A percentile compares a stretch with the other conserved stretches of the same genome.
Evolutionary conservation across 495 filamentous ascomycete genomes (phyloP).

Genomic region (Talaromyces proteolyticus): DNA sequence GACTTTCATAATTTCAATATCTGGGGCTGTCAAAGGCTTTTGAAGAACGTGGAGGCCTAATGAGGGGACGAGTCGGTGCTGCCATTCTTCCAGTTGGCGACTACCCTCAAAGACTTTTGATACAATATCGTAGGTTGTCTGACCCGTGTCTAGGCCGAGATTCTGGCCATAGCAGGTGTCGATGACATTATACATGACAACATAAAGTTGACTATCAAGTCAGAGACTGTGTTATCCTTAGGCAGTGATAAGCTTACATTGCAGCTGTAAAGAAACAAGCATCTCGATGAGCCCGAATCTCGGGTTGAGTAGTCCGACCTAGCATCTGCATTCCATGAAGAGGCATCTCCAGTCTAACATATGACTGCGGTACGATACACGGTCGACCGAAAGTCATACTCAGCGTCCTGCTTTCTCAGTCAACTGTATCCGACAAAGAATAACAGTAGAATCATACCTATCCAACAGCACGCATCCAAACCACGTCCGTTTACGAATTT

Average conservation of each 20-base stretch:
- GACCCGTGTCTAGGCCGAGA: conserved; percentile 18
- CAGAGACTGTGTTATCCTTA: conserved; percentile 1
- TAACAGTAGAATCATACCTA: conserved; percentile 12
- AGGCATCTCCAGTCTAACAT: conserved; percentile 26
- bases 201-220: background rate
- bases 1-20: conserved; percentile 5
- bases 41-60: background rate
- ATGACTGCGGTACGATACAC: conserved; percentile 22
- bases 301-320: background rate
- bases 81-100: background rate
- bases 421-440: background rate
- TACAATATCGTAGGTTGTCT: background rate
- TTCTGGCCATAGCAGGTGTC: conserved; percentile 35
- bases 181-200: conserved; percentile 21
- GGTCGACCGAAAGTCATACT: conserved; percentile 43
- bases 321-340: conserved; percentile 18
- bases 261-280: conserved; percentile 25
- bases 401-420: conserved; percentile 20
- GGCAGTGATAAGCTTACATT: conserved; percentile 15
- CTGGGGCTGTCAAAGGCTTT: conserved; percentile 4
- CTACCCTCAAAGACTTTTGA: background rate
- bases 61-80: background rate
- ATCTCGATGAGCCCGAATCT: conserved; percentile 3
- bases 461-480: conserved; percentile 40
- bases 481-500: conserved; percentile 38